These are phyloP conservation scores for Shiraia bambusicola DNA, from an alignment of 2,329 filamentous ascomycete species.

Conservation along the genomic window DNA sequence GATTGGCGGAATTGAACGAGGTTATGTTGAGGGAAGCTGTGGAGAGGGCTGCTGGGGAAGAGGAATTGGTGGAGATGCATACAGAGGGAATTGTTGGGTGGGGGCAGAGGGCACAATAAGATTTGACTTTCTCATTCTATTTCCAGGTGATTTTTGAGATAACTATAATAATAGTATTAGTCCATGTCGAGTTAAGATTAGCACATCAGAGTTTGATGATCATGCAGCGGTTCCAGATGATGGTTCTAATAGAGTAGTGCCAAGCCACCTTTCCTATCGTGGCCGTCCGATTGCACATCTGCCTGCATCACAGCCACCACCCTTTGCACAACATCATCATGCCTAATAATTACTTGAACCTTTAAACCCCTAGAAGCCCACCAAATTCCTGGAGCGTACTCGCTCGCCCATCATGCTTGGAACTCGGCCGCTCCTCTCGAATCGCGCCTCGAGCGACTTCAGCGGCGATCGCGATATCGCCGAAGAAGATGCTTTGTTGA, in stretches of 20 bases:
- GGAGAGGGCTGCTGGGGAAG: slow-evolving; percentile 14
- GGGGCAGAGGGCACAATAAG: slow-evolving; percentile 16
- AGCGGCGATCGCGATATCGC: slow-evolving; percentile 58
- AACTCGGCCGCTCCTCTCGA: slow-evolving; percentile 56
- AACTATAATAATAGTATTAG: too few relatives aligned
- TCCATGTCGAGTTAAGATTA: too few relatives aligned
- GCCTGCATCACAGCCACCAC: slow-evolving; percentile 11
- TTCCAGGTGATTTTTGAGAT: too few relatives aligned
- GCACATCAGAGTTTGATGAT: slow-evolving; percentile 1
- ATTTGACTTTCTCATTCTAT: too few relatives aligned
- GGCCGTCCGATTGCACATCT: slow-evolving; percentile 13
- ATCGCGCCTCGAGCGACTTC: slow-evolving; percentile 58
- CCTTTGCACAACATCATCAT: neutral
- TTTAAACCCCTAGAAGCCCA: slow-evolving; percentile 9
- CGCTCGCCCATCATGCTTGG: slow-evolving; percentile 38
- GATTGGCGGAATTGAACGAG: slow-evolving; percentile 8
- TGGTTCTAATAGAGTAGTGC: slow-evolving; percentile 5
- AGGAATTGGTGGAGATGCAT: slow-evolving; percentile 9
- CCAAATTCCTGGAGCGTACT: neutral
- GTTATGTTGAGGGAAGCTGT: slow-evolving; percentile 11
- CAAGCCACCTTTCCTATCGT: slow-evolving; percentile 13
- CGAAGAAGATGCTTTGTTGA: slow-evolving; percentile 64
- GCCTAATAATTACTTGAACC: neutral
- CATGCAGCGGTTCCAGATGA: slow-evolving; percentile 16
- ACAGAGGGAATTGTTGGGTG: slow-evolving; percentile 18